Evolutionary conservation across 2,329 filamentous ascomycete genomes (phyloP).

Genomic region (Ophiocordyceps camponoti-floridani): DNA sequence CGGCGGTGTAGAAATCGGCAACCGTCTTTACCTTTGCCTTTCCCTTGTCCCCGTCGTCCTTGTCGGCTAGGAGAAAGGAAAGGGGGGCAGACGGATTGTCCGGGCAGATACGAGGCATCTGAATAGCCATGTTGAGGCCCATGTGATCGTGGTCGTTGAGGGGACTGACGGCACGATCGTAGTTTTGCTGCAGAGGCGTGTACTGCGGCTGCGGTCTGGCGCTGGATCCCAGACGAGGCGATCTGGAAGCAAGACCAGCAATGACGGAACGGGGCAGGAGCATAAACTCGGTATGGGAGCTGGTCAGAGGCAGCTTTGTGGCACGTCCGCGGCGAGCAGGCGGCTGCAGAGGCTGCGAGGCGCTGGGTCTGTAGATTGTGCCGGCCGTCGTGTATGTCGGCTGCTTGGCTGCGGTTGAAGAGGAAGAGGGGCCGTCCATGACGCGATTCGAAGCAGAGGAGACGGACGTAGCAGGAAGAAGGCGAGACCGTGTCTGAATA

Average conservation of each 20-base stretch:
- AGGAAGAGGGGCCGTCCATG: slow-evolving; percentile 13
- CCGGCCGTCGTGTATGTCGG: slow-evolving; percentile 36
- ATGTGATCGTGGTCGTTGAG: slow-evolving; percentile 9
- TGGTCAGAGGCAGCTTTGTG: slow-evolving; percentile 19
- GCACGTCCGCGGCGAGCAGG: slow-evolving; percentile 31
- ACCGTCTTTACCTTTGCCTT: slow-evolving; percentile 6
- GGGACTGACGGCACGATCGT: slow-evolving; percentile 31
- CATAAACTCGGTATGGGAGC: slow-evolving; percentile 12
- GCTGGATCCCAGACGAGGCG: slow-evolving; percentile 1
- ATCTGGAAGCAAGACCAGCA: slow-evolving; percentile 16
- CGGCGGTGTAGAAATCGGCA: slow-evolving; percentile 11
- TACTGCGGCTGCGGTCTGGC: slow-evolving; percentile 18
- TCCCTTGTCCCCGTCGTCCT: slow-evolving; percentile 4
- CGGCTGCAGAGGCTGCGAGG: slow-evolving; percentile 27
- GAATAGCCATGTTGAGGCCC: slow-evolving; percentile 9
- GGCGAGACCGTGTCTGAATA: neutral
- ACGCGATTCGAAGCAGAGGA: slow-evolving; percentile 1
- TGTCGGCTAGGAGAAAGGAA: slow-evolving; percentile 5
- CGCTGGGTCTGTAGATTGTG: slow-evolving; percentile 33
- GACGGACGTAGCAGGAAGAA: neutral
- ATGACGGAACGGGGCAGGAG: slow-evolving; percentile 19
- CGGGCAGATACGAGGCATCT: slow-evolving; percentile 10
- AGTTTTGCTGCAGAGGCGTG: slow-evolving; percentile 34
- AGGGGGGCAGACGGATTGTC: slow-evolving; percentile 8
- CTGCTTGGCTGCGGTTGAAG: slow-evolving; percentile 11